Evolutionary conservation across 768 basidiomycete genomes (phyloP).

Genomic region (Mycena galericulata): DNA sequence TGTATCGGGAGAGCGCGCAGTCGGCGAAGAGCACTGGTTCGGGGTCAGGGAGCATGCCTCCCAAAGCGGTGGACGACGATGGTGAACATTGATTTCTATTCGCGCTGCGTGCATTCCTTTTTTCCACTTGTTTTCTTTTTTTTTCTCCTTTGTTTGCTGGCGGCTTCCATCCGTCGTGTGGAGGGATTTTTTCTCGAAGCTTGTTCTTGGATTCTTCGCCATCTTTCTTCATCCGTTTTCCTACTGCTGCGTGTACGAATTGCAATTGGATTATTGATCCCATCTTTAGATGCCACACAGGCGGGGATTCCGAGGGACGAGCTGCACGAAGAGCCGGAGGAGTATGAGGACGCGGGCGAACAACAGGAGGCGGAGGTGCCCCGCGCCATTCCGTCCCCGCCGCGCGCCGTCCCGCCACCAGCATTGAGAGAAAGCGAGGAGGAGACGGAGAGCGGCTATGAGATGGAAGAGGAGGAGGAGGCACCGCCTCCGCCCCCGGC

Average conservation of each 20-base stretch:
- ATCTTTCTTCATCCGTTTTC: neutral
- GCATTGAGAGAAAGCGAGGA: conserved; percentile 23
- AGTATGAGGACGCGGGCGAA: neutral
- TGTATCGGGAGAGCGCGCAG: conserved; percentile 24
- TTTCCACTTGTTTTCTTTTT: neutral
- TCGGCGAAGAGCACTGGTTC: conserved; percentile 27
- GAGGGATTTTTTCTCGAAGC: no score
- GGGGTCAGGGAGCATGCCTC: neutral
- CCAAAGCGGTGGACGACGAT: neutral
- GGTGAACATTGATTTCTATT: conserved; percentile 57
- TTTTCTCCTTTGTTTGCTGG: neutral
- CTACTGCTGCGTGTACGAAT: conserved; percentile 14
- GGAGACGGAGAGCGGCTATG: conserved; percentile 29
- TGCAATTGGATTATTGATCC: conserved; percentile 24
- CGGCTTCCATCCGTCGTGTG: no score
- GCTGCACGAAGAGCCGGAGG: conserved; percentile 12
- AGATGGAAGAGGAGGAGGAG: conserved; percentile 34
- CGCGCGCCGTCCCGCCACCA: conserved; percentile 17
- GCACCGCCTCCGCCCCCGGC: conserved; percentile 32
- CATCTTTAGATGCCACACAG: conserved; percentile 19
- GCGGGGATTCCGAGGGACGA: neutral
- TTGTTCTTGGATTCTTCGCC: neutral
- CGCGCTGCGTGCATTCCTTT: neutral
- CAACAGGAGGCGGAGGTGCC: conserved; percentile 2
- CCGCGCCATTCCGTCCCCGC: neutral